These are phyloP conservation scores for Haplographium delicatum DNA, from an alignment of 495 filamentous ascomycete species.

Conservation along the genomic window DNA sequence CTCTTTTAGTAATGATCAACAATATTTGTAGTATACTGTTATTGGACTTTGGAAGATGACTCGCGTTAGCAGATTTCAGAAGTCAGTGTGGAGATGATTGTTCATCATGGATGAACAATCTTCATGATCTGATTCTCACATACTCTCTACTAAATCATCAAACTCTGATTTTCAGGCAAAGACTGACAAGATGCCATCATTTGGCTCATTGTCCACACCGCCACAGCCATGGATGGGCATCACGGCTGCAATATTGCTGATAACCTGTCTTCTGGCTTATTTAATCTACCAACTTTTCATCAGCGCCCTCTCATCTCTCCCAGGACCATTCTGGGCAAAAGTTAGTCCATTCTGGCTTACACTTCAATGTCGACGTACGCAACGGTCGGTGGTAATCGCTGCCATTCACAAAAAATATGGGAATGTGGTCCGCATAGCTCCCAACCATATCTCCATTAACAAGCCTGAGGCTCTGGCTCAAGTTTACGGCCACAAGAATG, in stretches of 20 bases:
- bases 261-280: neutral
- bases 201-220: too few relatives aligned
- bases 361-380: neutral
- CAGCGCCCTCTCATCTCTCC: neutral
- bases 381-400: neutral
- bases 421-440: slow-evolving; percentile 33
- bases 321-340: slow-evolving; percentile 2
- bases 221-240: neutral
- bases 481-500: slow-evolving; percentile 38
- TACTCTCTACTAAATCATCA: too few relatives aligned
- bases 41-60: too few relatives aligned
- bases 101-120: too few relatives aligned
- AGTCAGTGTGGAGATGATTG: too few relatives aligned
- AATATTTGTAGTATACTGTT: too few relatives aligned
- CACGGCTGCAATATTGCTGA: too few relatives aligned
- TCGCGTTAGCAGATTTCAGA: too few relatives aligned
- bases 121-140: too few relatives aligned
- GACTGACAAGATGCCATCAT: too few relatives aligned
- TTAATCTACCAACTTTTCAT: neutral
- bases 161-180: too few relatives aligned
- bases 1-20: too few relatives aligned
- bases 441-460: slow-evolving; percentile 29
- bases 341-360: slow-evolving; percentile 1
- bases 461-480: slow-evolving; percentile 27
- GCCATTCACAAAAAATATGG: slow-evolving; percentile 33